Evolutionary conservation across 1,284 basidiomycete genomes (phyloP), one percentile per base, ranked within the genome.

Genomic region (Malassezia caprae): DNA sequence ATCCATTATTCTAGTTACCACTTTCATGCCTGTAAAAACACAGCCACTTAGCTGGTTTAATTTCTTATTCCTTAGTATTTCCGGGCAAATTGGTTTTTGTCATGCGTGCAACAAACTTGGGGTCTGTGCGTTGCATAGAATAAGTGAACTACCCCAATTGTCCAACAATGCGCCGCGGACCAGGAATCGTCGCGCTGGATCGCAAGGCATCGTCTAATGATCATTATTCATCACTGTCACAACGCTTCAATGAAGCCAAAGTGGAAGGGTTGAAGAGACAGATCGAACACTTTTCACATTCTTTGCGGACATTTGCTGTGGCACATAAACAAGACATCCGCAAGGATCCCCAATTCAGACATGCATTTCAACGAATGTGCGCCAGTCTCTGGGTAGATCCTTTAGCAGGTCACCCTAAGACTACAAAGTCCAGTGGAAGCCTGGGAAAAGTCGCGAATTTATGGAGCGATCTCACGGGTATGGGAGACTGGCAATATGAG

Each of bases 331-430:
- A 85, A 43, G 84, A 87, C 56, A 96, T 99, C 70, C 63, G 83
- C 56, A 80, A 80, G 53, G 88, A 96, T 68, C 88, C 94, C 1
- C 80, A 82, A 2, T 93, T 98, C 72, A 81, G 93, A 2, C 86
- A 87, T 78, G 86, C 85, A 13, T 98, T 98, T 76, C 89, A 91
- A 67, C 85, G 88, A 58, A 96, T 98, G 90, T 99, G 94, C 73
- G 82, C 86, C 1, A 84, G 85, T 13, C 87, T 99, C 53, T 90
- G 90, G 26, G 88, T 99, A 17, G 94, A 98, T 74, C 93, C 94
- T 0, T 81, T 98, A 17, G 86, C 72, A 0, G 66, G 63, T 43
- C 61, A 12, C 48, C 64, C 46, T 3, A 44, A 30, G 43, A 46
- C 59, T 10, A 13, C 44, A 3, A 12, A 19, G 6, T 43, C 51